Conservation (phyloP, 2,329 filamentous ascomycete genomes). For the Verticillium alfalfae region DNA sequence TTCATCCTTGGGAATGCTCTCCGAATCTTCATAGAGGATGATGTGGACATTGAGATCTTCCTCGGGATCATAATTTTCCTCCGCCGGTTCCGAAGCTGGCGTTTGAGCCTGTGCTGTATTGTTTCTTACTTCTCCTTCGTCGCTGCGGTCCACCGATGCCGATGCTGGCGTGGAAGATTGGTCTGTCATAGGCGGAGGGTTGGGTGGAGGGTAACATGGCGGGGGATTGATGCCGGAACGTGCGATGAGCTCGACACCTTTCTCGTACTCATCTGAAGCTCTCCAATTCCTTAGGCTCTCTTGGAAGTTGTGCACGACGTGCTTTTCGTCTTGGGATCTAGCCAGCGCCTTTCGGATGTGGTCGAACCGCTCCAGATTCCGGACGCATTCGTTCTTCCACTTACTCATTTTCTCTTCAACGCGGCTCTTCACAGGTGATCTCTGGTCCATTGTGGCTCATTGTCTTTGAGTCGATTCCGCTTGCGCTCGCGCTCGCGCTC, state of each 20-base stretch:
- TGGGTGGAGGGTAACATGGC: background rate
- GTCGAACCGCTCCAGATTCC: background rate
- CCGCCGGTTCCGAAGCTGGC: background rate
- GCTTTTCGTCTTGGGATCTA: background rate
- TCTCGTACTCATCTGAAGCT: background rate
- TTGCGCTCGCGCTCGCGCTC: background rate
- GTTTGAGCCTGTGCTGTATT: background rate
- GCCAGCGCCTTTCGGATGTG: background rate
- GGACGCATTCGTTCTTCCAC: background rate
- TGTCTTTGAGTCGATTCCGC: background rate
- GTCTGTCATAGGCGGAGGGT: background rate
- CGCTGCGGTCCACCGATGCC: background rate
- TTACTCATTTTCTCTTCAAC: background rate
- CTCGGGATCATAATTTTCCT: background rate
- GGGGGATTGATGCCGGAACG: background rate
- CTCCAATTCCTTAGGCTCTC: background rate
- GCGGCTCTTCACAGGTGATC: background rate
- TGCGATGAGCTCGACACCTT: background rate
- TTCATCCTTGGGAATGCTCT: background rate
- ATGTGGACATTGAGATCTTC: conserved; percentile 1
- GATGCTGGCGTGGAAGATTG: background rate
- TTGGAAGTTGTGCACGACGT: background rate
- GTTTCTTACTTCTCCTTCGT: no score
- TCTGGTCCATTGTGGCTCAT: background rate
- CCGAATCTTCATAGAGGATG: background rate